phyloP scores from a whole-genome alignment of 164 flowering plant genomes.

The Taxillus chinensis region DNA sequence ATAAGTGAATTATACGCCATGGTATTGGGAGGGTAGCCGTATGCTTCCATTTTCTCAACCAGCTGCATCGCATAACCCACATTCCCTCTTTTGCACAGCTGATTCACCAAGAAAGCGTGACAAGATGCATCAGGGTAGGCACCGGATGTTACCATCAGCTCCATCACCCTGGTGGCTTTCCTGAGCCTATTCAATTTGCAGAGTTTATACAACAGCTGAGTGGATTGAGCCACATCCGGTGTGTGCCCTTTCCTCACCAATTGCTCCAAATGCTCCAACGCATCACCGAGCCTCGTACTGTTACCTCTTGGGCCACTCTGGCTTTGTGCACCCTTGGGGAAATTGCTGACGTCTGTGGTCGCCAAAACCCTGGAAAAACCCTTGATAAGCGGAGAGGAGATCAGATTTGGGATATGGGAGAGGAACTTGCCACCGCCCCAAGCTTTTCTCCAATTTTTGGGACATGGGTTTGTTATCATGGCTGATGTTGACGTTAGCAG shows the following conservation, averaged over 20 bases:
- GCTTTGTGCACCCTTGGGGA: conserved; percentile 40
- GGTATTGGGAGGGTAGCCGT: conserved; percentile 50
- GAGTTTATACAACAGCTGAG: conserved; percentile 66
- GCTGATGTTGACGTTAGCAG: conserved; percentile 35
- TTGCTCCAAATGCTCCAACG: conserved; percentile 47
- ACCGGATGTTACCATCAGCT: conserved; percentile 62
- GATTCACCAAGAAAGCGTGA: conserved; percentile 55
- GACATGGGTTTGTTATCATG: conserved; percentile 21
- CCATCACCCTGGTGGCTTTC: conserved; percentile 68
- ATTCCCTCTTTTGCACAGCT: conserved; percentile 64
- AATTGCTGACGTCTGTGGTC: conserved; percentile 40
- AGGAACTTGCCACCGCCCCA: conserved; percentile 20
- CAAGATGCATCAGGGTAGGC: conserved; percentile 47
- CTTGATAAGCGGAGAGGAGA: conserved; percentile 29
- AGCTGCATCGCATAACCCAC: conserved; percentile 82
- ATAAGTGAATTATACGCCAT: conserved; percentile 69
- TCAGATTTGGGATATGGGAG: conserved; percentile 43
- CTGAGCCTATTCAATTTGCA: conserved; percentile 52
- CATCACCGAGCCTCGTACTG: conserved; percentile 50
- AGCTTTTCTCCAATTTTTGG: conserved; percentile 24
- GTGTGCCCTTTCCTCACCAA: conserved; percentile 61
- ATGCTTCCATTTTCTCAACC: conserved; percentile 72
- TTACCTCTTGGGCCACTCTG: conserved; percentile 29
- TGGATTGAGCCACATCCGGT: conserved; percentile 60
- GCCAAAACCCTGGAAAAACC: conserved; percentile 50